Base-by-base conservation (phyloP, 1,284 basidiomycete genomes). In the Melampsora larici-populina region DNA sequence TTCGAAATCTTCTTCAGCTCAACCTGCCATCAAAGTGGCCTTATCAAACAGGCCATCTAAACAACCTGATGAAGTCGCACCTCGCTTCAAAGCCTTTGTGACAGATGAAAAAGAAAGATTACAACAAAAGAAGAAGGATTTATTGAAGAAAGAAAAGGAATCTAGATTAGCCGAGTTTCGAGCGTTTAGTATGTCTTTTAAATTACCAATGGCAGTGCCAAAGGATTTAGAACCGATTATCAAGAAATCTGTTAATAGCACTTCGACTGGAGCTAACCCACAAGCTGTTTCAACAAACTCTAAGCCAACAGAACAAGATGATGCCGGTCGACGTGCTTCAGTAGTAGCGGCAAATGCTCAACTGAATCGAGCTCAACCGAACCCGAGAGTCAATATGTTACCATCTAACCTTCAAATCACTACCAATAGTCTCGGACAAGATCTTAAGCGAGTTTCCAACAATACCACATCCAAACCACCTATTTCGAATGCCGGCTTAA, bases 121-220 rank as follows among this genome's bases (percentile, higher is more conserved):
- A 74, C 90, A 91, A 66, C 91, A 93, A 86, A 96, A 94, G 87
- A 90, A 92, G 85, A 92, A 94, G 82, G 91, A 91, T 24, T 86
- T 96, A 68, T 89, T 90, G 78, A 96, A 94, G 88, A 92, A 88
- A 82, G 96, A 97, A 84, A 93, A 94, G 89, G 92, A 95, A 83
- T 93, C 91, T 82, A 89, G 91, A 74, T 89, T 97, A 85, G 91
- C 93, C 15, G 95, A 98, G 70, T 86, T 98, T 69, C 89, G 94
- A 83, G 91, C 91, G 84, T 99, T 97, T 86, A 93, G 92, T 81
- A 88, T 92, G 83, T 91, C 86, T 80, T 99, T 99, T 89, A 97
- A 96, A 89, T 92, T 92, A 63, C 65, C 86, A 79, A 91, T 94
- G 82, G 92, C 94, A 9, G 92, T 97, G 80, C 95, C 94, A 15